A percentile compares a stretch with the other conserved stretches of the same genome.
phyloP scores from a whole-genome alignment of 306 rosid species.

The Erythrophleum fordii region DNA sequence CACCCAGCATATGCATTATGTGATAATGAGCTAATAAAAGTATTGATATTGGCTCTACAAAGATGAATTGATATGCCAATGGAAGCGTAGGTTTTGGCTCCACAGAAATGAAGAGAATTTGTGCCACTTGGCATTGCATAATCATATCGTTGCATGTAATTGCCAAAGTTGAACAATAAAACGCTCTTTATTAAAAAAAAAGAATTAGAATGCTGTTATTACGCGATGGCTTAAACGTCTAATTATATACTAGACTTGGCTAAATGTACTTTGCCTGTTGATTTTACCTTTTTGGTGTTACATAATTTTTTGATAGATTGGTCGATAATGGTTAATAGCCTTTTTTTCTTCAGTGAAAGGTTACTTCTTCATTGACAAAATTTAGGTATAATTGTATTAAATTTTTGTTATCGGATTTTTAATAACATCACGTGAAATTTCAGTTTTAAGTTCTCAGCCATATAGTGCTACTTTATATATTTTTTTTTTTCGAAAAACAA shows the following conservation, averaged over 20 bases:
- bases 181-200: not conserved
- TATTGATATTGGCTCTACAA: not conserved
- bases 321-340: no score
- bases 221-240: not conserved
- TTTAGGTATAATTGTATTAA: no score
- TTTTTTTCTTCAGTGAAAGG: no score
- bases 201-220: not conserved
- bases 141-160: conserved; percentile 11
- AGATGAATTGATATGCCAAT: not conserved
- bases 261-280: not conserved
- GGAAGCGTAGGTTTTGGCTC: not conserved
- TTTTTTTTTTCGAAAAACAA: no score
- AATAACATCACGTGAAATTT: no score
- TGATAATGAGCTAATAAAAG: not conserved
- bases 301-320: not conserved
- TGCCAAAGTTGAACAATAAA: not conserved
- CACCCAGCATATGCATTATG: not conserved
- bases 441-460: no score
- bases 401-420: no score
- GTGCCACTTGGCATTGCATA: not conserved
- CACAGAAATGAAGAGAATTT: not conserved
- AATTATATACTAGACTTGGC: not conserved
- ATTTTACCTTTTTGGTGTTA: not conserved
- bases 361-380: no score
- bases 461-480: no score